Percentiles rank a stretch among this genome's conserved stretches.
Conservation (phyloP, 2,329 filamentous ascomycete species). For the Fusarium redolens region DNA sequence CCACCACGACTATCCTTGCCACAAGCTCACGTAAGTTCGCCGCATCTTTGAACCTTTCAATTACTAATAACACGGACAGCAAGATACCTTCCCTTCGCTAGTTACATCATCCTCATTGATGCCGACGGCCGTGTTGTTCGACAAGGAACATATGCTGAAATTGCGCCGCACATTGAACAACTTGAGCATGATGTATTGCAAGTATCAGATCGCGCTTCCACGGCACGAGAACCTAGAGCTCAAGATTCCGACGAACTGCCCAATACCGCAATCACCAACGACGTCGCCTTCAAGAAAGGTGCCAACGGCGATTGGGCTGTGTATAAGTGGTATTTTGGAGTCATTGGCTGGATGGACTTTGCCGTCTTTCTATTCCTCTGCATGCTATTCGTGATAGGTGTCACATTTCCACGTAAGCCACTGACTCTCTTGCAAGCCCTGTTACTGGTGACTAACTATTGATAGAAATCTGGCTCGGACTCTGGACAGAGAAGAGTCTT, state of each 20-base stretch:
- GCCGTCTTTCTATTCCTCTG: background rate
- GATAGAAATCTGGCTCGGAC: background rate
- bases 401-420: background rate
- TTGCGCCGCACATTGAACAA: background rate
- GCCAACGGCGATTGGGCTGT: background rate
- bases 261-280: background rate
- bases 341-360: background rate
- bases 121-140: background rate
- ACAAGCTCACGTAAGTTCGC: background rate
- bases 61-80: background rate
- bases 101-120: background rate
- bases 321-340: background rate
- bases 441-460: no score
- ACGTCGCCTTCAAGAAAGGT: background rate
- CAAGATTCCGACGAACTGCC: background rate
- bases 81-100: background rate
- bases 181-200: background rate
- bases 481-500: background rate
- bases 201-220: background rate
- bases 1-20: background rate
- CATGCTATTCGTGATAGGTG: background rate
- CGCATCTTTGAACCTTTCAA: accelerated
- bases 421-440: no score
- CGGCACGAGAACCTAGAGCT: background rate
- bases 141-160: background rate